Evolutionary conservation across 2,329 filamentous ascomycete genomes (phyloP).

Genomic region (Blastomyces emzantsi): DNA sequence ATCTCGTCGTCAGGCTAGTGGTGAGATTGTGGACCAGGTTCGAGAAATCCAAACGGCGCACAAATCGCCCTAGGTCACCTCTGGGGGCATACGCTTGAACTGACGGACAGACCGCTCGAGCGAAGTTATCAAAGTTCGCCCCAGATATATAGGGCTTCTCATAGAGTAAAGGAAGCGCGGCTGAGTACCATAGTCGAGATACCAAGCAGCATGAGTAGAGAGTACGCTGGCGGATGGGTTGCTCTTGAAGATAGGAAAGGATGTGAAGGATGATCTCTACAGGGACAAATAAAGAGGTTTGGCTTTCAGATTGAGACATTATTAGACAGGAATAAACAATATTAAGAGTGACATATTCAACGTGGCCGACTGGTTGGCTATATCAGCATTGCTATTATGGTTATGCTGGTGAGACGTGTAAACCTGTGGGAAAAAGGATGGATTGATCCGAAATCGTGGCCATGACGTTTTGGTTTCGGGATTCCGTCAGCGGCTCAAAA

Average conservation of each 20-base stretch:
- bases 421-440: too few relatives aligned
- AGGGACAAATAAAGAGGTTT: conserved; percentile 38
- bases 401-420: background rate
- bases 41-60: conserved; percentile 46
- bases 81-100: conserved; percentile 40
- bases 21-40: conserved; percentile 51
- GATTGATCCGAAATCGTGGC: background rate
- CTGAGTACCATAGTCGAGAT: conserved; percentile 49
- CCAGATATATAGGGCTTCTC: conserved; percentile 44
- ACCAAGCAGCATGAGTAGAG: conserved; percentile 46
- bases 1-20: conserved; percentile 48
- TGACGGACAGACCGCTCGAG: conserved; percentile 46
- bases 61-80: conserved; percentile 41
- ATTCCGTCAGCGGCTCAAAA: conserved; percentile 5
- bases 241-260: conserved; percentile 34
- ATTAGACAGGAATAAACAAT: background rate
- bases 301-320: conserved; percentile 16
- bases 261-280: conserved; percentile 47
- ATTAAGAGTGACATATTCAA: background rate
- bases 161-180: conserved; percentile 46
- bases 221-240: conserved; percentile 35
- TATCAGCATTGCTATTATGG: background rate
- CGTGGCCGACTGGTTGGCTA: background rate
- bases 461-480: background rate
- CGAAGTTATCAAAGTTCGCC: conserved; percentile 46